These are phyloP conservation scores for Cladophialophora chaetospira DNA, from an alignment of 2,329 filamentous ascomycete genomes.

Conservation along the genomic window DNA sequence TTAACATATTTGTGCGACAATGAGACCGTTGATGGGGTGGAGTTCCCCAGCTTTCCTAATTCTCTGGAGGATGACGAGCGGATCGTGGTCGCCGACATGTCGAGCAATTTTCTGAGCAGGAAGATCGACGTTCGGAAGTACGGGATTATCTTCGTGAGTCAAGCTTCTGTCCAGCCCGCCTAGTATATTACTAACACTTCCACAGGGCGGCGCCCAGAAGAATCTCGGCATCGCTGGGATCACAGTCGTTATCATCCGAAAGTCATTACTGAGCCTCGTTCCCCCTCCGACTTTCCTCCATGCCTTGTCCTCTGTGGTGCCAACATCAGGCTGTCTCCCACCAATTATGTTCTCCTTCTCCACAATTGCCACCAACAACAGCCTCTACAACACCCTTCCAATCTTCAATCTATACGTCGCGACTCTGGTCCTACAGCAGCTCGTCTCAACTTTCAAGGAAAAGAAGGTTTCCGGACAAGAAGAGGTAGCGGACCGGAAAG, in stretches of 20 bases:
- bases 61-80: constrained; percentile 60
- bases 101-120: constrained; percentile 86
- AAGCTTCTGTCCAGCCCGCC: not conserved
- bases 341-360: constrained; percentile 82
- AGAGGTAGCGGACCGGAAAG: constrained; percentile 71
- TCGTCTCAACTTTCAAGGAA: constrained; percentile 65
- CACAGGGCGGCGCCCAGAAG: constrained; percentile 77
- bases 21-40: constrained; percentile 79
- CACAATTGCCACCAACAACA: constrained; percentile 87
- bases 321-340: constrained; percentile 54
- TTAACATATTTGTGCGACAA: constrained; percentile 92
- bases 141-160: constrained; percentile 75
- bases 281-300: constrained; percentile 71
- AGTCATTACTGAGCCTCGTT: constrained; percentile 70
- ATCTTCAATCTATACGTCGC: constrained; percentile 94
- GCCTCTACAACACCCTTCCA: constrained; percentile 91
- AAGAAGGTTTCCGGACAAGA: constrained; percentile 76
- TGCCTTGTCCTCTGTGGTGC: constrained; percentile 66
- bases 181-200: constrained; percentile 1
- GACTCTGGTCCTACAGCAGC: constrained; percentile 79
- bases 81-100: constrained; percentile 92
- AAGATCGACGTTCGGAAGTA: constrained; percentile 77
- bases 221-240: constrained; percentile 86
- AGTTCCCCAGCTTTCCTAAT: constrained; percentile 75
- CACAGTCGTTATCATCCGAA: constrained; percentile 82